Base-by-base conservation (phyloP, 2,329 filamentous ascomycete species). In the Alternaria sp. region DNA sequence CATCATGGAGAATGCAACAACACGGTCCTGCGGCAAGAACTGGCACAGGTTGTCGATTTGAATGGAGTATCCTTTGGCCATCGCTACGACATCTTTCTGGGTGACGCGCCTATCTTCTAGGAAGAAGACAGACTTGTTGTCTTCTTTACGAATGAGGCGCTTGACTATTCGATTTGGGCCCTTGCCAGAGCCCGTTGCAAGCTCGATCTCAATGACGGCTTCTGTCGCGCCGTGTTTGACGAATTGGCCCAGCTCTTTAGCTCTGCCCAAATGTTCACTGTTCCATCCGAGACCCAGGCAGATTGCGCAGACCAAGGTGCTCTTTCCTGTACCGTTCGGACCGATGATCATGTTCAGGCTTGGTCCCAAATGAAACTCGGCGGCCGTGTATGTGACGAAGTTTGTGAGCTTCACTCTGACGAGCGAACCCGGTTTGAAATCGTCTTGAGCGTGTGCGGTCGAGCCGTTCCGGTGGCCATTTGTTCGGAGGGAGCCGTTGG, bases 341-440 rank as follows among this genome's bases (percentile, higher is more conserved):
- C 95, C 95, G 69, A 99, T 97, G 54, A 99, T 90, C 94, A 99
- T 98, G 77, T 99, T 99, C 73, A 99, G 80, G 75, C 92, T 94
- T 1, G 95, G 94, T 0, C 95, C 95, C 12, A 93, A 93, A 59
- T 90, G 88, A 78, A 98, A 97, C 66, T 97, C 94, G 56, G 93
- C 94, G 54, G 90, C 88, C 51, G 92, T 93, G 80, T 99, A 99
- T 0, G 95, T 99, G 56, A 99, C 93, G 70, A 99, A 99, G 78
- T 98, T 92, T 49, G 86, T 87, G 44, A 98, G 85, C 68, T 88
- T 90, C 48, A 99, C 93, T 36, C 94, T 88, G 49, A 97, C 89
- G 68, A 99, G 96, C 9, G 95, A 90, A 11, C 95, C 95, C 3
- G 93, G 89, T 65, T 91, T 72, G 48, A 74, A 74, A 0, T 51